Base-by-base conservation (phyloP, 78 protist genomes). In the Speleostelium caveatum region DNA sequence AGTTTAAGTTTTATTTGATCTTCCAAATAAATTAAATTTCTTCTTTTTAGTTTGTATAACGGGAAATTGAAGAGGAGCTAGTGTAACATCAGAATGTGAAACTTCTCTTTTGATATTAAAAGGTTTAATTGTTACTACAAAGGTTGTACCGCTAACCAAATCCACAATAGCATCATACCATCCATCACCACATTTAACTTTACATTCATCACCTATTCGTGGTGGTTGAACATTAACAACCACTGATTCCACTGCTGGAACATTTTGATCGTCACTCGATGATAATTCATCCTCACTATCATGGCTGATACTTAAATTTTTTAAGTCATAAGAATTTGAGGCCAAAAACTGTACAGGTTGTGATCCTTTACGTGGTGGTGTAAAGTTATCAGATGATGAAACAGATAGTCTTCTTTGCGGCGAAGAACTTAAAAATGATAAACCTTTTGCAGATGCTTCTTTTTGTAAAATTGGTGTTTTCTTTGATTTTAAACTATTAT, bases 181-280 rank as follows among this genome's bases (percentile, higher is more conserved):
- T 0, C 89, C 77, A 51, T 80, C 89, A 22, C 89, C 89, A 32
- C 89, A 80, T 55, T 80, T 80, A n/a, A 80, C 89, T 68, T 80
- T 80, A 56, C 89, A 80, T 41, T 66, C 77, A 59, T 80, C 89
- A 42, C 77, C 77, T 1, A 80, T 71, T 36, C 89, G 63, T 0
- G 89, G 89, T 56, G 89, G 89, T 30, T 80, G 89, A 2, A 80
- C 89, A 58, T 80, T 80, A 41, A 80, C 89, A 5, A 80, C 89
- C 21, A 80, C 77, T 3, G 69, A 58, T 58, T 80, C 89, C 30
- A 80, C 89, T 24, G 75, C 78, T 45, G 87, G 87, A 24, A 78
- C 87, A 38, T 33, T 42, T n/a, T 58, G 39, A n/a, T 36, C 33
- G 21, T 45, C n/a, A 45, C 53, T 45, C 53, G 45, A 22, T 24